Evolutionary conservation across 2,329 filamentous ascomycete genomes (phyloP), one percentile per base, ranked within the genome.

Genomic region (Graphium sp.): DNA sequence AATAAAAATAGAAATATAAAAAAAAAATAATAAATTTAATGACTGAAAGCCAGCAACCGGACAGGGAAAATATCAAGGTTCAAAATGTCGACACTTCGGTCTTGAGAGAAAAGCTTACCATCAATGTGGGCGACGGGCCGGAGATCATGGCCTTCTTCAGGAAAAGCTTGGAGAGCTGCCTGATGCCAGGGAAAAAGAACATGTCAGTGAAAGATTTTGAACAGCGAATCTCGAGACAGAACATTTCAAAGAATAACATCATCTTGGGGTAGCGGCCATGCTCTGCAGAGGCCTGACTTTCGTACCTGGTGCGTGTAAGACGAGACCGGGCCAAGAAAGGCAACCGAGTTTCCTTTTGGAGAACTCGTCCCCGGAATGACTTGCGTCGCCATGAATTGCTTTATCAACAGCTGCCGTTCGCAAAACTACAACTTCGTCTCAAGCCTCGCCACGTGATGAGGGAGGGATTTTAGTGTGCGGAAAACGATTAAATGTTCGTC

Each of bases 281-380:
- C 34, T 59, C 48, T 22, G 51, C 42, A 13, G 56, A 51, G 14
- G 60, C 60, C 60, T 64, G 25, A 25, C 32, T 33, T 6, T 31
- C 45, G 37, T 48, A 62, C 60, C 55, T 64, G 60, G 34, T 64
- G 59, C 24, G 60, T 58, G 41, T 63, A 63, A 28, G 60, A 63
- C 11, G 59, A 53, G 25, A 50, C 42, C 18, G 60, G 60, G 13
- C 60, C 60, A n/a, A 64, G 43, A 41, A 60, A 64, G 39, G 55
- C 56, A 33, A 64, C 60, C 19, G n/a, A n/a, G n/a, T n/a, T n/a
- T n/a, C n/a, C n/a, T n/a, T n/a, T n/a, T n/a, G n/a, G n/a, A n/a
- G n/a, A n/a, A n/a, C n/a, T n/a, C n/a, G n/a, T n/a, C n/a, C n/a
- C n/a, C n/a, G n/a, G n/a, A n/a, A n/a, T n/a, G n/a, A n/a, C n/a